Conservation (phyloP, 179 eudicot species). For the Silene coronaria region DNA sequence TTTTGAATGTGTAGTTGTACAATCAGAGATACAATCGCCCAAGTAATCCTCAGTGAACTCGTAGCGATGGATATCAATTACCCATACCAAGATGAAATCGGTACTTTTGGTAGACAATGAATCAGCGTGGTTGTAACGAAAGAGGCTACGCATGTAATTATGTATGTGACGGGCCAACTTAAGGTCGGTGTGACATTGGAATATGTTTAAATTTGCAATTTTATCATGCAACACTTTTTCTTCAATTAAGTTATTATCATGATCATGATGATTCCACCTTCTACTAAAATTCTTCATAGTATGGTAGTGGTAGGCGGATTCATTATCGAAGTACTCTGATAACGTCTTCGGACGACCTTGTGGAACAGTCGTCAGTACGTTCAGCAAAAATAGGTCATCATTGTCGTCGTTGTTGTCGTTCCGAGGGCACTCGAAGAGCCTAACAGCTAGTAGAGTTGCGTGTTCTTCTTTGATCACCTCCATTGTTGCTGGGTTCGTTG, state of each 20-base stretch:
- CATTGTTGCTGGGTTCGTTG: no score
- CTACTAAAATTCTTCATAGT: not conserved
- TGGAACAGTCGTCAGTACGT: not conserved
- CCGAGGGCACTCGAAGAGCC: not conserved
- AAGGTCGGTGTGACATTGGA: not conserved
- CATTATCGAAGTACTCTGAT: not conserved
- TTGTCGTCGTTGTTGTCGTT: not conserved
- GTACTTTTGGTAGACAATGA: no score
- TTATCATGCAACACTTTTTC: not conserved
- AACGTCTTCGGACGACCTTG: not conserved
- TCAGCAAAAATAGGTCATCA: not conserved
- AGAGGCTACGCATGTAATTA: conserved; percentile 1
- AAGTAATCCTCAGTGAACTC: not conserved
- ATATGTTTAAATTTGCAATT: not conserved
- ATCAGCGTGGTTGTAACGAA: no score
- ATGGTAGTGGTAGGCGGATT: not conserved
- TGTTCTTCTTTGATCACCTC: no score
- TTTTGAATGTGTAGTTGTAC: no score
- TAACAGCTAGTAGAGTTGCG: not conserved
- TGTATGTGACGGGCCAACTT: not conserved
- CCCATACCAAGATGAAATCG: not conserved
- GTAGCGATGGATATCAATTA: not conserved
- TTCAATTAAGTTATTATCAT: not conserved
- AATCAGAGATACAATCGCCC: not conserved
- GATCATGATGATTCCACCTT: not conserved